A percentile compares a stretch with the other conserved stretches of the same genome.
These are phyloP conservation scores for Exophiala alcalophila DNA, from an alignment of 2,329 filamentous ascomycete genomes.

Conservation along the genomic window DNA sequence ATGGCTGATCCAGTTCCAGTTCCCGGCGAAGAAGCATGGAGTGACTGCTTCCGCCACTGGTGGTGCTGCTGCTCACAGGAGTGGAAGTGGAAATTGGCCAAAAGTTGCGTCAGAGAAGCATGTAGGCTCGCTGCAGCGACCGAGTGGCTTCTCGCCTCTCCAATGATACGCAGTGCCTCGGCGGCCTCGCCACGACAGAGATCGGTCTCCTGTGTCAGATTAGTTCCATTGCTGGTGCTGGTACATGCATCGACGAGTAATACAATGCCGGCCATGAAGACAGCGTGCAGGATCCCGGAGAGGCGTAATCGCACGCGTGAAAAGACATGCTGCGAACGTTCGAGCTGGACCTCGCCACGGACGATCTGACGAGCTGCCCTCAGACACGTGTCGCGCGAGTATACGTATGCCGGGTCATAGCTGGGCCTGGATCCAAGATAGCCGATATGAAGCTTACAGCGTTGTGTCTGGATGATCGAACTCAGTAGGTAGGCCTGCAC, in stretches of 20 bases:
- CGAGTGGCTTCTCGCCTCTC: too few relatives aligned
- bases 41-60: too few relatives aligned
- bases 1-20: too few relatives aligned
- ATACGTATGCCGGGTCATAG: conserved; percentile 34
- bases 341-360: conserved; percentile 29
- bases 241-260: conserved; percentile 41
- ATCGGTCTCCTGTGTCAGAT: too few relatives aligned
- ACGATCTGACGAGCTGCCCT: neutral
- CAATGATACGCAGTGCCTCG: too few relatives aligned
- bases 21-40: too few relatives aligned
- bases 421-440: conserved; percentile 31
- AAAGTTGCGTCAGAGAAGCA: too few relatives aligned
- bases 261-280: conserved; percentile 41
- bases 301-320: conserved; percentile 31
- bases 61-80: too few relatives aligned
- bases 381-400: conserved; percentile 37
- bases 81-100: too few relatives aligned
- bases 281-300: conserved; percentile 34
- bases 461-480: conserved; percentile 37
- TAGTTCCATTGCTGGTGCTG: too few relatives aligned
- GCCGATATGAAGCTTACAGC: conserved; percentile 40
- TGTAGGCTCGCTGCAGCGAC: too few relatives aligned
- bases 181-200: too few relatives aligned
- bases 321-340: conserved; percentile 27
- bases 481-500: conserved; percentile 38